Evolutionary conservation across 257 asterid genomes (phyloP).

Genomic region (Echium plantagineum): DNA sequence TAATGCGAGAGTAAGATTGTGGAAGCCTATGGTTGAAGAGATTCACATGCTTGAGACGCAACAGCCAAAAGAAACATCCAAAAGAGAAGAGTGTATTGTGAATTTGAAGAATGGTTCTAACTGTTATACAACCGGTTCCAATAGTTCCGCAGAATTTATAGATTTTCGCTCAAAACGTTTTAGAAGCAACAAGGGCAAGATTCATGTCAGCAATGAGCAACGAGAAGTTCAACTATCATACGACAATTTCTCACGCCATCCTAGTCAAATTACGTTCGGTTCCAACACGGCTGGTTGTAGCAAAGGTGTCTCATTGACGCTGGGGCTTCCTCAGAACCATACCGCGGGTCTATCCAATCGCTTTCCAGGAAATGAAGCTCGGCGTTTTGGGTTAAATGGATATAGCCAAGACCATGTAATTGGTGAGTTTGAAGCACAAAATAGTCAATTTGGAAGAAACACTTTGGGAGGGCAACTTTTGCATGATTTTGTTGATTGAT

Average conservation of each 20-base stretch:
- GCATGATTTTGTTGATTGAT: constrained; percentile 68
- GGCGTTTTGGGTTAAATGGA: constrained; percentile 70
- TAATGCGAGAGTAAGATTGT: constrained; percentile 86
- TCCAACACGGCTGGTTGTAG: constrained; percentile 21
- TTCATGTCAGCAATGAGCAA: constrained; percentile 20
- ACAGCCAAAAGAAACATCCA: constrained; percentile 41
- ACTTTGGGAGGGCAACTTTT: constrained; percentile 46
- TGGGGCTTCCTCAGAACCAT: constrained; percentile 79
- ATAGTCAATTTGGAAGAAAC: constrained; percentile 50
- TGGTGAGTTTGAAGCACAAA: constrained; percentile 43
- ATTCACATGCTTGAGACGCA: constrained; percentile 82
- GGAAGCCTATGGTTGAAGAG: constrained; percentile 99
- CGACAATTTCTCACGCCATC: constrained; percentile 31
- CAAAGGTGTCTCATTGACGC: constrained; percentile 57
- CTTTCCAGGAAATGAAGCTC: constrained; percentile 69
- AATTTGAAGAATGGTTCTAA: constrained; percentile 18
- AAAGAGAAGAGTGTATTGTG: constrained; percentile 27
- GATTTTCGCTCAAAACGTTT: constrained; percentile 44
- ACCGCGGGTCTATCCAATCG: constrained; percentile 45
- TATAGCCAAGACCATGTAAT: constrained; percentile 36
- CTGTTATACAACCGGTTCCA: constrained; percentile 26
- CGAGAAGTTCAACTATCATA: constrained; percentile 25
- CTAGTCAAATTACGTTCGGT: constrained; percentile 21
- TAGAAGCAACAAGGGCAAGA: constrained; percentile 25
- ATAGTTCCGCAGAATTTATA: constrained; percentile 30